Evolutionary conservation across 2,329 filamentous ascomycete species (phyloP), one percentile per base, ranked within the genome.

Genomic region (Fusarium aywerte): DNA sequence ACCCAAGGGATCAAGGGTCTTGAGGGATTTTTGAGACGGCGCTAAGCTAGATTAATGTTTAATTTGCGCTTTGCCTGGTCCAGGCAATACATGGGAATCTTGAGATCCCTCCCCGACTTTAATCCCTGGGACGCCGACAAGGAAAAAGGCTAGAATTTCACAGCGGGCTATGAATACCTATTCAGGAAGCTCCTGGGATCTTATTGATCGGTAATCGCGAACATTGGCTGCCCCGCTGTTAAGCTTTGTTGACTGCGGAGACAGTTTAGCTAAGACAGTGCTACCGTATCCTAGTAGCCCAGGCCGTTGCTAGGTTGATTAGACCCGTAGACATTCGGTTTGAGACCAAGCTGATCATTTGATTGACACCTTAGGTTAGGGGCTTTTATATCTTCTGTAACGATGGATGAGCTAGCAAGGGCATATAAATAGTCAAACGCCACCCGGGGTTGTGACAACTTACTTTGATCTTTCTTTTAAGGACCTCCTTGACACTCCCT

Each of bases 351-450:
- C 25, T 27, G 40, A 58, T 29, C 32, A 27, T 36, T 38, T 36
- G 32, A 49, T 25, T 38, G 13, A 27, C 23, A 9, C 4, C 33
- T 5, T 35, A 18, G 8, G 38, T 10, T 25, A 49, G 32, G 25
- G 40, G 40, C 32, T 29, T n/a, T 20, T 13, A 21, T 31, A 31
- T n/a, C 21, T 53, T 32, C 31, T n/a, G n/a, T n/a, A 18, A 32
- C 20, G 12, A 44, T 49, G 45, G 16, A 27, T 49, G 13, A 9
- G n/a, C 32, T 49, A 49, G 32, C 27, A 32, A 53, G 32, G 27
- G 38, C 10, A 23, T n/a, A 63, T 57, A 63, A 63, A 58, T 32
- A 27, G 43, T 8, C 12, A 27, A 32, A 27, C 8, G 10, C 15
- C 35, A 27, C 29, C 20, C 29, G 25, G 13, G 36, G 8, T 25